A percentile compares a stretch with the other conserved stretches of the same genome.
Conservation (phyloP, 169 alveolate species). For the Plasmodium fragile region DNA sequence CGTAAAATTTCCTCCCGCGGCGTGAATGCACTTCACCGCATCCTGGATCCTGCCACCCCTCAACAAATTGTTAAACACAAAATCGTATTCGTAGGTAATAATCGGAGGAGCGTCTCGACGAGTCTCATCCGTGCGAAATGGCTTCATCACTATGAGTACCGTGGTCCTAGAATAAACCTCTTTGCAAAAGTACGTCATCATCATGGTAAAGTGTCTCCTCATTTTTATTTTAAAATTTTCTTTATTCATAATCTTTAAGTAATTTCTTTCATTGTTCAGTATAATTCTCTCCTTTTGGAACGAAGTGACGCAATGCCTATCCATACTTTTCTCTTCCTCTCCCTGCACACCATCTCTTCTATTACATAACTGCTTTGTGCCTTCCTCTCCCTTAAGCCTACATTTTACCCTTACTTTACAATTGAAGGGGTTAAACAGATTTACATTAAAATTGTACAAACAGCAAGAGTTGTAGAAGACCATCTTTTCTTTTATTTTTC, state of each 20-base stretch:
- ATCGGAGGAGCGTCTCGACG: background rate
- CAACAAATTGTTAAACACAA: constrained; percentile 17
- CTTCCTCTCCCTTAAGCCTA: background rate
- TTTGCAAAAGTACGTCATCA: constrained; percentile 36
- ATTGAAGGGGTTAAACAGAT: constrained; percentile 54
- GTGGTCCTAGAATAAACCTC: background rate
- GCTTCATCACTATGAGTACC: constrained; percentile 11
- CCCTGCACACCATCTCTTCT: background rate
- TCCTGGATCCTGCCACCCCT: background rate
- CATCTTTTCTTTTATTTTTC: constrained; percentile 52
- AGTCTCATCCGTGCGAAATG: background rate
- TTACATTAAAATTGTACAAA: constrained; percentile 19
- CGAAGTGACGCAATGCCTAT: too few relatives aligned
- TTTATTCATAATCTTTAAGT: constrained; percentile 27
- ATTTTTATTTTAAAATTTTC: constrained; percentile 41
- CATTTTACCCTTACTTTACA: constrained; percentile 44
- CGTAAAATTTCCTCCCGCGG: background rate
- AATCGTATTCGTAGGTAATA: constrained; percentile 33
- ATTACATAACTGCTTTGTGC: background rate
- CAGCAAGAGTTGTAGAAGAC: constrained; percentile 52
- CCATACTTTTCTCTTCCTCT: background rate
- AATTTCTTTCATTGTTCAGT: constrained; percentile 24
- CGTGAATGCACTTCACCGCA: background rate
- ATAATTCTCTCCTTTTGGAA: background rate
- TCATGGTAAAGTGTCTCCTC: constrained; percentile 29